Base-by-base conservation (phyloP, 2,329 filamentous ascomycete genomes). In the Aureobasidium sp. region DNA sequence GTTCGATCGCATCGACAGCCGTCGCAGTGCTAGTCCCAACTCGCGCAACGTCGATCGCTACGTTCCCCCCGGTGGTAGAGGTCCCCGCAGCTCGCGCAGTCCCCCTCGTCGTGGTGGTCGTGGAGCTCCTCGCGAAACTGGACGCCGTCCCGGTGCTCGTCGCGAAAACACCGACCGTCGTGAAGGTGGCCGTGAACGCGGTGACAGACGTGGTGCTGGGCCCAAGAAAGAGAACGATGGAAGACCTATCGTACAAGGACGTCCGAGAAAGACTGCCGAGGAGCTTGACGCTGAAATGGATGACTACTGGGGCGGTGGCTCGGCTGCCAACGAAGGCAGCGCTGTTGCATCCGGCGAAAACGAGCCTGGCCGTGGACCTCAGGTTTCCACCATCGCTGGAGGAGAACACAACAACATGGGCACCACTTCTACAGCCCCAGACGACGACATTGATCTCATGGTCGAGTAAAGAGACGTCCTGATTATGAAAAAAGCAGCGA, bases 221-320 rank as follows among this genome's bases (percentile, higher is more conserved):
- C 77, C 78, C 49, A 73, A 76, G 37, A 64, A 69, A 36, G 78
- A 78, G 51, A 79, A 78, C 20, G 81, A 84, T 59, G 82, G 82
- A 8, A 66, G 71, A 47, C 66, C 69, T 6, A 49, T 69, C 14
- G 70, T 70, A 7, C 70, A 71, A 48, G 73, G 73, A 42, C 83
- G 90, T 53, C 81, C 86, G 2, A 88, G 85, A 76, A 96, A 96
- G 82, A 96, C 92, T 0, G 88, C 91, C 67, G 90, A 96, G 69
- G 90, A 97, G 73, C 80, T 97, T 44, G 92, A 97, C 73, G 90
- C 90, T n/a, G 92, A 97, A 76, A 97, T 97, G 92, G 91, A 87
- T 34, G 90, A 96, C 71, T 97, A 97, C 75, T 97, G 62, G 62
- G 60, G 57, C 41, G 59, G 37, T 25, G 39, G 42, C 27, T 47